Base-by-base conservation (phyloP, 352 stramenopile genomes). In the Phytophthora pini region DNA sequence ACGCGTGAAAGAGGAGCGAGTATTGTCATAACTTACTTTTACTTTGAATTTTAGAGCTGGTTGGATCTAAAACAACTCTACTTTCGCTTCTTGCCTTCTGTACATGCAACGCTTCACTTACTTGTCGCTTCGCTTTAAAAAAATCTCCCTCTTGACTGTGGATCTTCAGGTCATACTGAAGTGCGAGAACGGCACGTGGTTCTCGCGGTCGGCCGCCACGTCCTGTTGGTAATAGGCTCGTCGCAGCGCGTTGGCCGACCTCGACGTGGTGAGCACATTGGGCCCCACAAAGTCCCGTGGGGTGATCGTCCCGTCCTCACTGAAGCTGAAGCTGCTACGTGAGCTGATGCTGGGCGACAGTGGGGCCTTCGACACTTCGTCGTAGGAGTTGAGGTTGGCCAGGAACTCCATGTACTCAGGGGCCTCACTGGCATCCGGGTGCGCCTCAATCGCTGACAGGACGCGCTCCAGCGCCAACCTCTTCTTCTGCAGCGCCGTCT, bases 331-430 rank as follows among this genome's bases (percentile, higher is more conserved):
- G 59, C 71, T 76, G 48, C 62, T 72, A 20, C 66, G 63, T 0
- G 51, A 67, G 38, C 66, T 70, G 26, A 67, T 70, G 36, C 68
- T 75, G 15, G 68, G 68, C 24, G 69, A 74, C 51, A 69, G 45
- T 20, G 55, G 71, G n/a, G 56, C 56, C 57, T 68, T 58, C 41
- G 65, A 26, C 57, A 80, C 77, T 51, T 78, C 70, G 20, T 84
- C 77, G 70, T 89, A 88, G 32, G 68, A 80, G 48, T 90, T 79
- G 3, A 76, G 59, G 58, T 85, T 79, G 39, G 80, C 83, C 43
- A 92, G 66, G 64, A 92, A 92, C 60, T 79, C 72, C 13, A 79
- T 66, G 56, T 90, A 84, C 44, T 90, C 83, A 1, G 77, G 83
- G 24, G 88, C 59, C n/a, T 92, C 83, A 34, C 85, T 80, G 12